Percentiles rank a stretch among this genome's conserved stretches.
Evolutionary conservation across 225 moss, liverwort and hornwort species (phyloP).

Genomic region (Anthoceros angustus): DNA sequence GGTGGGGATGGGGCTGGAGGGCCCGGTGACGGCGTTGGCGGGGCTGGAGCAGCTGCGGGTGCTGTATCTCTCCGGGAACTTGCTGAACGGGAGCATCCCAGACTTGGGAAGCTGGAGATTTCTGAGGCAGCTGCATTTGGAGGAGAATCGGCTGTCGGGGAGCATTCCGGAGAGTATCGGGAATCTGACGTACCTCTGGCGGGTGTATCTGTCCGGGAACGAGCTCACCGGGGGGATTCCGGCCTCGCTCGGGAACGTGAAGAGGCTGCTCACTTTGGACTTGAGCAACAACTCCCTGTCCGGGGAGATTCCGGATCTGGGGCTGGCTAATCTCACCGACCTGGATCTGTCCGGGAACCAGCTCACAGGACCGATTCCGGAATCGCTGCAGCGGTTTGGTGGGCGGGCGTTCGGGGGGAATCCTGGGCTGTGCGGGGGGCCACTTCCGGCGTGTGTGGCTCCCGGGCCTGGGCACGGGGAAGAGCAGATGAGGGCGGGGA

Average conservation of each 20-base stretch:
- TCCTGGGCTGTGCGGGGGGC: slow-evolving; percentile 16
- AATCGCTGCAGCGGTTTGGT: slow-evolving; percentile 11
- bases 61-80: slow-evolving; percentile 37
- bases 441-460: slow-evolving; percentile 19
- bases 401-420: slow-evolving; percentile 14
- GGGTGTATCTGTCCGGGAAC: slow-evolving; percentile 33
- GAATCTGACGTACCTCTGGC: slow-evolving; percentile 20
- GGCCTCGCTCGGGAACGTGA: slow-evolving; percentile 22
- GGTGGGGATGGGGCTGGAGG: slow-evolving; percentile 29
- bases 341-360: slow-evolving; percentile 50
- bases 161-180: slow-evolving; percentile 23
- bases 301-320: slow-evolving; percentile 34
- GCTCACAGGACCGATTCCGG: slow-evolving; percentile 21
- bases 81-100: slow-evolving; percentile 38
- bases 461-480: slow-evolving; percentile 15
- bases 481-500: slow-evolving; percentile 8
- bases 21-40: slow-evolving; percentile 24
- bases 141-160: slow-evolving; percentile 39
- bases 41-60: slow-evolving; percentile 31
- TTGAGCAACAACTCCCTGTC: slow-evolving; percentile 33
- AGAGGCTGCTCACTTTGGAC: slow-evolving; percentile 34
- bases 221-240: slow-evolving; percentile 34
- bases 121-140: slow-evolving; percentile 38
- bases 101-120: slow-evolving; percentile 36
- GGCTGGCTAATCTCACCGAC: slow-evolving; percentile 26